A percentile compares a stretch with the other conserved stretches of the same genome.
Evolutionary conservation across 1,284 basidiomycete genomes (phyloP).

Genomic region (Chalciporus sp.): DNA sequence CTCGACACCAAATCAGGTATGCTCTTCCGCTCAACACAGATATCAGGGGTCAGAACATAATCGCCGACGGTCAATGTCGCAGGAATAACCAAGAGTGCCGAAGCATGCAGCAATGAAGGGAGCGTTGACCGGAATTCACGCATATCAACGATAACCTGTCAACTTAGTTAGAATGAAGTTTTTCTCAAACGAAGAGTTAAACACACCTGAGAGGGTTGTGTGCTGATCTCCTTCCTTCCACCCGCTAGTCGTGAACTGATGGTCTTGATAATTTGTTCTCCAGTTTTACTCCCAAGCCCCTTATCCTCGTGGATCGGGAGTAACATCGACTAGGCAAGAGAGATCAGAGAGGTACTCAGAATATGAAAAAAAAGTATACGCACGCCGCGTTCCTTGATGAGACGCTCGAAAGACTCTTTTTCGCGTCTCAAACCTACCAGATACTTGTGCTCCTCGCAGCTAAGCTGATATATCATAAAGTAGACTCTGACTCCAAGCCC

Average conservation of each 20-base stretch:
- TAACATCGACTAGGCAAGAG: constrained; percentile 76
- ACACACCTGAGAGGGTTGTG: constrained; percentile 71
- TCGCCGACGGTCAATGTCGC: constrained; percentile 94
- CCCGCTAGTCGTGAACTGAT: constrained; percentile 90
- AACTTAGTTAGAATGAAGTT: neutral
- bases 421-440: constrained; percentile 87
- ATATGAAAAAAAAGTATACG: constrained; percentile 36
- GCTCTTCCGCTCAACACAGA: constrained; percentile 96
- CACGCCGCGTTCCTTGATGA: constrained; percentile 92
- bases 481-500: constrained; percentile 89
- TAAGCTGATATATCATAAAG: constrained; percentile 91
- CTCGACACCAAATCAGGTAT: constrained; percentile 89
- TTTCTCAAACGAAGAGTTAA: constrained; percentile 1
- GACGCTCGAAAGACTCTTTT: constrained; percentile 91
- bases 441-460: constrained; percentile 96
- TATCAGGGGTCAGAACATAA: constrained; percentile 94
- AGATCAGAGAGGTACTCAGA: neutral
- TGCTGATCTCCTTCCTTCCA: constrained; percentile 70
- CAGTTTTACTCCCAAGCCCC: constrained; percentile 36
- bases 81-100: constrained; percentile 81
- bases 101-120: constrained; percentile 88
- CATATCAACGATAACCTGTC: constrained; percentile 92
- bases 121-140: constrained; percentile 94
- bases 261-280: constrained; percentile 76
- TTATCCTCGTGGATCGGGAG: constrained; percentile 86